Evolutionary conservation across 2,329 filamentous ascomycete species (phyloP).

Genomic region (Calonectria montana): DNA sequence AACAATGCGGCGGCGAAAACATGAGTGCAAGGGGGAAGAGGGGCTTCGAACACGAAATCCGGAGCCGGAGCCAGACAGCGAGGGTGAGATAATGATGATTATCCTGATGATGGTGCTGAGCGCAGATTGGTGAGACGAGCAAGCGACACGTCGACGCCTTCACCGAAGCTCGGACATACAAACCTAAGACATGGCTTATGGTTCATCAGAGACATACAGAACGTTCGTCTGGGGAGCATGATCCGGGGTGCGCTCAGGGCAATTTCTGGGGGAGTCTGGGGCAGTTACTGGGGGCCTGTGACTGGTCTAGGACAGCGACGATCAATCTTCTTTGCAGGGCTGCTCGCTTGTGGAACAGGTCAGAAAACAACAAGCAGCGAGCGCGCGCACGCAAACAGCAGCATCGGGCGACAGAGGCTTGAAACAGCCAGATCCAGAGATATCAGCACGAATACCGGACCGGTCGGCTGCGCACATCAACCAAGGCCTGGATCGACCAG

Average conservation of each 20-base stretch:
- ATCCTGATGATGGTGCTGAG: background rate
- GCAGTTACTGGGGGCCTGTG: background rate
- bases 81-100: background rate
- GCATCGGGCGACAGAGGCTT: background rate
- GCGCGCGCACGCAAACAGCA: background rate
- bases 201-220: slow-evolving; percentile 10
- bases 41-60: background rate
- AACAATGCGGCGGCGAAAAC: background rate
- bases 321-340: background rate
- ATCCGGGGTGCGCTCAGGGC: slow-evolving; percentile 6
- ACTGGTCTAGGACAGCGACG: background rate
- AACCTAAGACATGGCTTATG: slow-evolving; percentile 19
- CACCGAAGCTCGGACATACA: background rate
- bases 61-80: background rate
- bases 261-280: background rate
- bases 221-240: slow-evolving; percentile 6
- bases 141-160: slow-evolving; percentile 3
- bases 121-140: background rate
- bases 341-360: background rate
- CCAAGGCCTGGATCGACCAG: background rate
- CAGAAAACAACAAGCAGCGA: background rate
- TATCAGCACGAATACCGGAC: slow-evolving; percentile 4
- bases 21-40: background rate
- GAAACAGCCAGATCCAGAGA: slow-evolving; percentile 4
- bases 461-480: background rate